Conservation (phyloP, 768 basidiomycete species). For the Strobilomyces echinocephalus region DNA sequence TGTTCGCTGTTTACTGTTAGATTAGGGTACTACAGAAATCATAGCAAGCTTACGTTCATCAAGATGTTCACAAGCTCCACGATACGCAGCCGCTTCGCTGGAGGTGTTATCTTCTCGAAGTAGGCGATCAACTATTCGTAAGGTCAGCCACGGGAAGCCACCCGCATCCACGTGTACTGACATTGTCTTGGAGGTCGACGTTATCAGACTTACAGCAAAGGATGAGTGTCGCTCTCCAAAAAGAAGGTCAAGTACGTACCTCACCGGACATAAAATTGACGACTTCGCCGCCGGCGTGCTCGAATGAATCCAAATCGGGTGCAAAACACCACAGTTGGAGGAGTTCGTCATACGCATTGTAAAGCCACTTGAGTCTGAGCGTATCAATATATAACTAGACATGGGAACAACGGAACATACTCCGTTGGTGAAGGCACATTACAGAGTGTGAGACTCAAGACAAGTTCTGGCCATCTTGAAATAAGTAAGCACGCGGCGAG, state of each 20-base stretch:
- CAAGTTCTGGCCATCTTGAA: constrained; percentile 66
- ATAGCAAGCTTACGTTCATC: constrained; percentile 48
- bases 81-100: constrained; percentile 45
- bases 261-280: constrained; percentile 51
- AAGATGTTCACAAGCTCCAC: constrained; percentile 53
- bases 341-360: constrained; percentile 60
- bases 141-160: constrained; percentile 7
- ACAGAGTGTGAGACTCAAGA: constrained; percentile 61
- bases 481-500: constrained; percentile 5
- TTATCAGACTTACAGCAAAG: constrained; percentile 25
- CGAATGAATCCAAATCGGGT: constrained; percentile 60
- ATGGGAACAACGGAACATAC: constrained; percentile 36
- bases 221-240: constrained; percentile 1
- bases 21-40: neutral
- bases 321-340: constrained; percentile 60
- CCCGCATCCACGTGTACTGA: constrained; percentile 30
- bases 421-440: constrained; percentile 65
- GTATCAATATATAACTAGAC: constrained; percentile 1
- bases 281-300: constrained; percentile 60
- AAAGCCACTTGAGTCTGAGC: constrained; percentile 52
- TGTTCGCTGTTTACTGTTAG: constrained; percentile 42
- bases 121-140: constrained; percentile 53
- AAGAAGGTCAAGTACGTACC: constrained; percentile 36
- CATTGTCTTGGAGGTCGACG: constrained; percentile 60
- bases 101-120: constrained; percentile 58